Percentiles rank a stretch among this genome's conserved stretches.
These are phyloP conservation scores for Polytrichum formosum DNA, from an alignment of 225 moss, liverwort and hornwort species.

Conservation along the genomic window DNA sequence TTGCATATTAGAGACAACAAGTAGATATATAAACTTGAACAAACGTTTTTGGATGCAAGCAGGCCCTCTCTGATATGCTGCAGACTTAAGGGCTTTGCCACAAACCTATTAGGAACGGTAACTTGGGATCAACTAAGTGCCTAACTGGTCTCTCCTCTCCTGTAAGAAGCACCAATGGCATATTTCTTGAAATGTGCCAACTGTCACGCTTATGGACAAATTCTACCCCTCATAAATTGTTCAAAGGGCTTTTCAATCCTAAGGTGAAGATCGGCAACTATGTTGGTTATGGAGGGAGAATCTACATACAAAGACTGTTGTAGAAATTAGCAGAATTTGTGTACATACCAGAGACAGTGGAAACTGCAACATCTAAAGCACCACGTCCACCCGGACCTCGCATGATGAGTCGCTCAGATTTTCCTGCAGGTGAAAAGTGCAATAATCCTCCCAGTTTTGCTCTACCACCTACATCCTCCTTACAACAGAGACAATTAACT, in stretches of 20 bases:
- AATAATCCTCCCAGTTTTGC: constrained; percentile 70
- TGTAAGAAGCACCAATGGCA: too few species aligned
- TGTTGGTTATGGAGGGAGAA: not conserved
- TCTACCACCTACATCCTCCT: constrained; percentile 64
- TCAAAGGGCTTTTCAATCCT: not conserved
- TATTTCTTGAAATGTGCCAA: too few species aligned
- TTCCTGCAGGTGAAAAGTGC: constrained; percentile 56
- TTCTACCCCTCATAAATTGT: too few species aligned
- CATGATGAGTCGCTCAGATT: constrained; percentile 93
- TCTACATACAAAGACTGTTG: not conserved
- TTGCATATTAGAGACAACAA: too few species aligned
- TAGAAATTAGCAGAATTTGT: constrained; percentile 5
- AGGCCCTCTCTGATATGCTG: too few species aligned
- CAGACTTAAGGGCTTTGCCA: too few species aligned
- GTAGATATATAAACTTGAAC: too few species aligned
- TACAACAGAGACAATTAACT: constrained; percentile 3
- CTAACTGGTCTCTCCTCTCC: too few species aligned
- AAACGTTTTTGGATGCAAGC: too few species aligned
- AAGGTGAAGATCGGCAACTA: not conserved
- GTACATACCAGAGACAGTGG: constrained; percentile 53
- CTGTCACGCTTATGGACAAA: too few species aligned
- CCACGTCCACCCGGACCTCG: constrained; percentile 96
- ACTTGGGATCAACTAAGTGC: too few species aligned
- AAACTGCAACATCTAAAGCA: constrained; percentile 94
- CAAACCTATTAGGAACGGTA: too few species aligned